Percentiles rank a stretch among this genome's conserved stretches.
These are phyloP conservation scores for Neoboletus subvelutipes DNA, from an alignment of 768 basidiomycete genomes.

Conservation along the genomic window DNA sequence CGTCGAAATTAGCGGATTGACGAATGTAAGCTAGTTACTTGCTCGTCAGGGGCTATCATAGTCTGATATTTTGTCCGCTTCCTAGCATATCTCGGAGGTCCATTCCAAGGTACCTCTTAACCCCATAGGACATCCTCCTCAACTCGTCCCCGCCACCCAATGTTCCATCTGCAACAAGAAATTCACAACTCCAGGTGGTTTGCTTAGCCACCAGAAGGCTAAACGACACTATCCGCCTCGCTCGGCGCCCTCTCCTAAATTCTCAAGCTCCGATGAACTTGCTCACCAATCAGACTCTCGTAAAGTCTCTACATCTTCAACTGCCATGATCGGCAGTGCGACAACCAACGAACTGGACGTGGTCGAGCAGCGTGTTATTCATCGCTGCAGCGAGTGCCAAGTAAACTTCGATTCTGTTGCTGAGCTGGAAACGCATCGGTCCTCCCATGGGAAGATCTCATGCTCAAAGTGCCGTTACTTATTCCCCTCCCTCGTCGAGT, in stretches of 20 bases:
- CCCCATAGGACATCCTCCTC: background rate
- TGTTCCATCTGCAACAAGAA: constrained; percentile 29
- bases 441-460: constrained; percentile 20
- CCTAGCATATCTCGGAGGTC: constrained; percentile 24
- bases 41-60: background rate
- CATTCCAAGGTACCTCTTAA: constrained; percentile 12
- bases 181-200: constrained; percentile 18
- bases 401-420: constrained; percentile 14
- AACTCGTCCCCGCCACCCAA: constrained; percentile 10
- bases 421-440: constrained; percentile 22
- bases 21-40: constrained; percentile 13
- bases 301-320: background rate
- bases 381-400: constrained; percentile 23
- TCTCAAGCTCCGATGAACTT: background rate
- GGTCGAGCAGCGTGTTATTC: constrained; percentile 2
- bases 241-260: constrained; percentile 3
- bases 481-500: constrained; percentile 25
- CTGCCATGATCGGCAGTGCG: background rate
- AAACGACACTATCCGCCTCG: constrained; percentile 22
- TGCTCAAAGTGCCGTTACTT: constrained; percentile 27
- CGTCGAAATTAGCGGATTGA: constrained; percentile 16
- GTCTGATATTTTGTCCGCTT: constrained; percentile 4
- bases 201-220: constrained; percentile 23
- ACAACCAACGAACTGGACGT: background rate
- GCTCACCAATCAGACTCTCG: constrained; percentile 5